Evolutionary conservation across 2,329 filamentous ascomycete genomes (phyloP), one percentile per base, ranked within the genome.

Genomic region (Periconia digitata): DNA sequence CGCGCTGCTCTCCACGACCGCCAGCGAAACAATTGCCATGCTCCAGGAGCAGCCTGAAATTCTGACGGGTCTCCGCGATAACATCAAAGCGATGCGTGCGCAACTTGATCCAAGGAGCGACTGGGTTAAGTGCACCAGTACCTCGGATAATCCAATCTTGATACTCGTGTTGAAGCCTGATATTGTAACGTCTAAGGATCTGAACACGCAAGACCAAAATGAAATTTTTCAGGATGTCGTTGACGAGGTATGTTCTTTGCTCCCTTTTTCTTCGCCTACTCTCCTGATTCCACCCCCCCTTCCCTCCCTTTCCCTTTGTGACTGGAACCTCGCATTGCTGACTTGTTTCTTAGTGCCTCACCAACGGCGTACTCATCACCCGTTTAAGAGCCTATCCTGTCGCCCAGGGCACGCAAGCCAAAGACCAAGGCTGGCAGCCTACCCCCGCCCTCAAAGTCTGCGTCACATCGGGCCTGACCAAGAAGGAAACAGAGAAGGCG

Each of bases 401-500:
- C 7, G 70, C 72, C 7, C 66, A 83, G 32, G 82, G 86, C 38
- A 83, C 83, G 3, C 75, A 79, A 40, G 80, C 84, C 13, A 86
- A 86, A 65, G 87, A 92, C 49, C 79, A 83, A 27, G 66, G 65
- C 29, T 89, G 87, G 77, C 81, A 83, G 51, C 78, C 86, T n/a
- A 80, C 83, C 59, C 90, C 94, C 8, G 90, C 90, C 0, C 79
- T 99, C 53, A 96, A 97, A 74, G 83, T 97, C 12, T 97, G 92
- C 67, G 79, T 96, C 45, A 96, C 92, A 0, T 89, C 84, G 5
- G 94, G 89, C 1, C 76, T 99, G 53, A 88, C 89, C 20, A 95
- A 89, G 78, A 96, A 95, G 76, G 94, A 99, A 71, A 88, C 92
- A 46, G 95, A 99, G 75, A 96, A 95, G 77, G 90, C 94, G 0